Percentiles rank a stretch among this genome's conserved stretches.
These are phyloP conservation scores for Aspergillus spinulosporus DNA, from an alignment of 2,329 filamentous ascomycete species.

Conservation along the genomic window DNA sequence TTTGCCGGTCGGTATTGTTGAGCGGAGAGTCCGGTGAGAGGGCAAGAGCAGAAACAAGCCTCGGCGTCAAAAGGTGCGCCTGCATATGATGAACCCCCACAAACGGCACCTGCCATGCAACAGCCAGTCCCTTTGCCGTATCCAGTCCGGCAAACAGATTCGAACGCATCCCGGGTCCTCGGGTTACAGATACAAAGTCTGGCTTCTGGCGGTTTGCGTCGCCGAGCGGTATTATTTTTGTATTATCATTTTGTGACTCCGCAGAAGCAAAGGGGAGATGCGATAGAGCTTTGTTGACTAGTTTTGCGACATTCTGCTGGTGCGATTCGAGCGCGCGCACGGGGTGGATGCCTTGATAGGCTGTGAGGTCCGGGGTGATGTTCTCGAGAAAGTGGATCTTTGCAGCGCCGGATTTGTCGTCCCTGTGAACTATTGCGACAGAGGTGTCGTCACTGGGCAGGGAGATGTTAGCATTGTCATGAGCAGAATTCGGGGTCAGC, in stretches of 20 bases:
- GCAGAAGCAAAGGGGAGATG: conserved; percentile 50
- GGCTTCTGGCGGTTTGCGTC: conserved; percentile 50
- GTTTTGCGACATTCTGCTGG: conserved; percentile 64
- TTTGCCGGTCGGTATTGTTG: not conserved
- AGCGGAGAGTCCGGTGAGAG: not conserved
- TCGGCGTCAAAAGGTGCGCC: conserved; percentile 85
- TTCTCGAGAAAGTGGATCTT: conserved; percentile 76
- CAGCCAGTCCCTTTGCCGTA: conserved; percentile 80
- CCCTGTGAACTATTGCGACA: conserved; percentile 61
- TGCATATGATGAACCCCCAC: conserved; percentile 96
- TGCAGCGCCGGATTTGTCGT: conserved; percentile 87
- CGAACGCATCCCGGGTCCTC: conserved; percentile 84
- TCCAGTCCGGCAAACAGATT: conserved; percentile 77
- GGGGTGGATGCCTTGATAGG: conserved; percentile 78
- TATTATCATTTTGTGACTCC: conserved; percentile 11
- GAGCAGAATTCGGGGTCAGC: not conserved
- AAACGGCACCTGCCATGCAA: conserved; percentile 79
- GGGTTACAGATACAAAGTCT: conserved; percentile 84
- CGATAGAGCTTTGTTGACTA: conserved; percentile 65
- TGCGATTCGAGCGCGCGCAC: conserved; percentile 74
- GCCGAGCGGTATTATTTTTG: conserved; percentile 24
- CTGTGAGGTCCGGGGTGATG: conserved; percentile 74
- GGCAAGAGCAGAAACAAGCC: conserved; percentile 66
- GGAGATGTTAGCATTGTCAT: no score
- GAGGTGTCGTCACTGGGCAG: conserved; percentile 72